Evolutionary conservation across 225 moss, liverwort and hornwort genomes (phyloP), one percentile per base, ranked within the genome.

Genomic region (Bryoerythrophyllum caledonicum): DNA sequence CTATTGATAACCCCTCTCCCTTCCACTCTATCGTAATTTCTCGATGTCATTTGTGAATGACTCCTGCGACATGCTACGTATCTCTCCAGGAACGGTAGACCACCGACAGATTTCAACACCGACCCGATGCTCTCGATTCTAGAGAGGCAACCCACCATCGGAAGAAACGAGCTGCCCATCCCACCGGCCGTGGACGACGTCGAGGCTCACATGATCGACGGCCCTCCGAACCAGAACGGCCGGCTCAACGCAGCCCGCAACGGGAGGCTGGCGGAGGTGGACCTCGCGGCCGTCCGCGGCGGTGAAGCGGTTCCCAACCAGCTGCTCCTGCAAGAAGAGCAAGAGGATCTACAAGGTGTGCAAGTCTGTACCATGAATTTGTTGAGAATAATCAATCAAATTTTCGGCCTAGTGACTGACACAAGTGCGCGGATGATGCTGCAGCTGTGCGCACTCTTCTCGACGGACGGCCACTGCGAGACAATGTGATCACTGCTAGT

Each of bases 271-370:
- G 32, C 54, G 30, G 17, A 17, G 26, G 40, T 49, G 14, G 8
- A 35, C 26, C 52, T 35, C 21, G 60, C 7, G 24, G 59, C 0
- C 32, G 35, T 5, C 56, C 63, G 63, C 27, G 74, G 35, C 35
- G 40, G 9, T 30, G 68, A 61, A 4, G 28, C 2, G 1, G 12
- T 8, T n/a, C 3, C 4, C 27, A 9, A 16, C 43, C 25, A 5
- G 7, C 19, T 0, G 24, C 70, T 82, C 4, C 78, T 68, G 60
- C 70, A 27, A 17, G 43, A 0, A 4, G 82, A 78, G 8, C 70
- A 70, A 26, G 26, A n/a, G 0, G 82, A 74, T 30, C 1, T 82
- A 32, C 10, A 4, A 70, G 78, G 48, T 49, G 17, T 49, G 34
- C 34, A 34, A 34, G 6, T 34, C 34, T 34, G 19, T 49, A 17